A percentile compares a stretch with the other conserved stretches of the same genome.
Conservation (phyloP, 2,329 filamentous ascomycete genomes). For the Phyllosticta citrichinensis region DNA sequence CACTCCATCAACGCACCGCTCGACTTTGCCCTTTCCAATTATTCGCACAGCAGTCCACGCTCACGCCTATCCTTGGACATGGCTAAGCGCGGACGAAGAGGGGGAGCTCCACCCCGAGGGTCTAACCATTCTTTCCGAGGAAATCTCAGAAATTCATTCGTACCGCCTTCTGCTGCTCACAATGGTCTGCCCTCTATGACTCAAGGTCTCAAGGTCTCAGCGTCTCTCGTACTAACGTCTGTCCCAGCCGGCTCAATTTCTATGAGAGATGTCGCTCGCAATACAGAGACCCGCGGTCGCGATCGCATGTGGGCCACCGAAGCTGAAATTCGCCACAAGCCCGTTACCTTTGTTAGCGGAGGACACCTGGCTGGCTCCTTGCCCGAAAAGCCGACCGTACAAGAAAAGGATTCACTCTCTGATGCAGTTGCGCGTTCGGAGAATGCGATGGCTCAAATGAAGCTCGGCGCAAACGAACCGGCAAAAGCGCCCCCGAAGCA, state of each 20-base stretch:
- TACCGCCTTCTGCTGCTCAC: background rate
- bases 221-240: background rate
- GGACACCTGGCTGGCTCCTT: conserved; percentile 29
- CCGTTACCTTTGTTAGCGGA: conserved; percentile 52
- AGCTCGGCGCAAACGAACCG: conserved; percentile 1
- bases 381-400: conserved; percentile 12
- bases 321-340: conserved; percentile 44
- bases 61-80: background rate
- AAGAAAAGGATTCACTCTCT: conserved; percentile 10
- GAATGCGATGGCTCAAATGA: conserved; percentile 22
- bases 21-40: background rate
- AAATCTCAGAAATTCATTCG: background rate
- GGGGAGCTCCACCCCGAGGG: conserved; percentile 1
- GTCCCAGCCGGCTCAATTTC: conserved; percentile 25
- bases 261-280: conserved; percentile 49
- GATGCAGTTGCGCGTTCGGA: conserved; percentile 12
- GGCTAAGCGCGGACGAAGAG: conserved; percentile 3
- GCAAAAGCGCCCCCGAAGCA: background rate
- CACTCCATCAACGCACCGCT: background rate
- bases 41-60: background rate
- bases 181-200: background rate
- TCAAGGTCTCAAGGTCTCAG: background rate
- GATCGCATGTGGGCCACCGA: conserved; percentile 37
- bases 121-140: background rate
- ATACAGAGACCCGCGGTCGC: conserved; percentile 42